A percentile compares a stretch with the other conserved stretches of the same genome.
phyloP scores from a whole-genome alignment of 1,139 yeast species.

The Blastobotrys elegans region DNA sequence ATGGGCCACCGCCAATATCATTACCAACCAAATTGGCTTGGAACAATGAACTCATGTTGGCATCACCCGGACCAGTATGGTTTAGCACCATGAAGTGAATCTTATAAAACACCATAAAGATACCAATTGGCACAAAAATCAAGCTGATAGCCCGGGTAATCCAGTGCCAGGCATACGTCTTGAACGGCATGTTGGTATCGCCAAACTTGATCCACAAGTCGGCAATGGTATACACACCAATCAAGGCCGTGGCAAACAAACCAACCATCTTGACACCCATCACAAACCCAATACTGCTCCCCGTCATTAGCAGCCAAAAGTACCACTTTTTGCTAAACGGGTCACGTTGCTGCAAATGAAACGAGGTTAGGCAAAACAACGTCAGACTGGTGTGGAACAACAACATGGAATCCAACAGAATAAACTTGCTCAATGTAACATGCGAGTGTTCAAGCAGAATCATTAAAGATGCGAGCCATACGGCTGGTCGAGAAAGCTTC shows the following conservation, averaged over 20 bases:
- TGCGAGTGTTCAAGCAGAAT: constrained; percentile 82
- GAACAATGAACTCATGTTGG: constrained; percentile 93
- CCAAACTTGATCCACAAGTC: constrained; percentile 67
- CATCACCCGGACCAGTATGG: constrained; percentile 92
- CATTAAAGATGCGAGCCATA: constrained; percentile 86
- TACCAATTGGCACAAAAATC: constrained; percentile 65
- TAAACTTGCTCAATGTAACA: constrained; percentile 85
- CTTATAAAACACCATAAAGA: constrained; percentile 70
- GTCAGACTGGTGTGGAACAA: constrained; percentile 87
- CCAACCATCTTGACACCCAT: constrained; percentile 93
- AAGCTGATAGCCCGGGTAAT: constrained; percentile 55
- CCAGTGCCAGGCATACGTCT: constrained; percentile 64
- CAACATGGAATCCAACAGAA: constrained; percentile 92
- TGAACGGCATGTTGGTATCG: constrained; percentile 41
- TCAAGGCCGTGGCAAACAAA: constrained; percentile 71
- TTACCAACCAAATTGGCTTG: constrained; percentile 88
- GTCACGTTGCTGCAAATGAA: constrained; percentile 62
- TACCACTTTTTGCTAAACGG: constrained; percentile 85
- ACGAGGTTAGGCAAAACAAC: constrained; percentile 68
- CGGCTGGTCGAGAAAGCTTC: constrained; percentile 73
- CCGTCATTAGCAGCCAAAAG: constrained; percentile 80
- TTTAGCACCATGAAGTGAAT: constrained; percentile 71
- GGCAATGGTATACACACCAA: constrained; percentile 77
- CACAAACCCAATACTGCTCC: constrained; percentile 85
- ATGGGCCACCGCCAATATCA: constrained; percentile 77